phyloP scores from a whole-genome alignment of 495 filamentous ascomycete genomes.

The Talaromyces liani region DNA sequence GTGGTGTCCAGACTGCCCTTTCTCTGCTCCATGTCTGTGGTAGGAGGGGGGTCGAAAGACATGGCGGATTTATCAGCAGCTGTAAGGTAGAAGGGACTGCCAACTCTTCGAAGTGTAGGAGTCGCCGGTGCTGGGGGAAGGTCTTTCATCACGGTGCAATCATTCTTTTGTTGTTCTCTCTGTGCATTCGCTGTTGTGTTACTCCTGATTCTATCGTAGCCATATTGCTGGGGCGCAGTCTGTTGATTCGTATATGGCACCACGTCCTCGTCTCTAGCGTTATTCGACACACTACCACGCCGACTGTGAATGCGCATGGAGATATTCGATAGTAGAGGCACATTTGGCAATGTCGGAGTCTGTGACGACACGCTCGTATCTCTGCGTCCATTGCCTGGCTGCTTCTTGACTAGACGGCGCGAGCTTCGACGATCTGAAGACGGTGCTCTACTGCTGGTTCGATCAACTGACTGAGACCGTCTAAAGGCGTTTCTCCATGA shows the following conservation, averaged over 20 bases:
- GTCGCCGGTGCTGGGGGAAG: not conserved
- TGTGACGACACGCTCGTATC: conserved; percentile 1
- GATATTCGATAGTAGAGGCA: not conserved
- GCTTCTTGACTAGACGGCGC: conserved; percentile 4
- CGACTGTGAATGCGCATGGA: conserved; percentile 5
- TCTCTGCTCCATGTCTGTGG: not conserved
- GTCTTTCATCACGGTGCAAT: not conserved
- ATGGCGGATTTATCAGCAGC: not conserved
- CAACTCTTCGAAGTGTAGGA: conserved; percentile 3
- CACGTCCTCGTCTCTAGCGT: not conserved
- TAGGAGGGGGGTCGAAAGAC: not conserved
- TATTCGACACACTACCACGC: conserved; percentile 1
- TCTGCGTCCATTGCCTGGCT: not conserved
- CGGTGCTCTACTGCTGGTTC: not conserved
- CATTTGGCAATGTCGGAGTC: not conserved
- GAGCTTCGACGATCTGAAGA: not conserved
- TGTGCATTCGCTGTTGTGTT: not conserved
- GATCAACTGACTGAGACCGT: conserved; percentile 7
- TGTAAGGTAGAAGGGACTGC: not conserved
- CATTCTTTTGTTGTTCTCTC: not conserved
- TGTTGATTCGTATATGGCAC: not conserved
- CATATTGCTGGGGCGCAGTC: not conserved
- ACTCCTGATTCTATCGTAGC: not conserved
- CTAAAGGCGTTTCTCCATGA: conserved; percentile 5
- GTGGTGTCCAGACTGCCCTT: not conserved